A percentile compares a stretch with the other conserved stretches of the same genome.
These are phyloP conservation scores for Yamadazyma atlantica DNA, from an alignment of 1,139 yeast species.

Conservation along the genomic window DNA sequence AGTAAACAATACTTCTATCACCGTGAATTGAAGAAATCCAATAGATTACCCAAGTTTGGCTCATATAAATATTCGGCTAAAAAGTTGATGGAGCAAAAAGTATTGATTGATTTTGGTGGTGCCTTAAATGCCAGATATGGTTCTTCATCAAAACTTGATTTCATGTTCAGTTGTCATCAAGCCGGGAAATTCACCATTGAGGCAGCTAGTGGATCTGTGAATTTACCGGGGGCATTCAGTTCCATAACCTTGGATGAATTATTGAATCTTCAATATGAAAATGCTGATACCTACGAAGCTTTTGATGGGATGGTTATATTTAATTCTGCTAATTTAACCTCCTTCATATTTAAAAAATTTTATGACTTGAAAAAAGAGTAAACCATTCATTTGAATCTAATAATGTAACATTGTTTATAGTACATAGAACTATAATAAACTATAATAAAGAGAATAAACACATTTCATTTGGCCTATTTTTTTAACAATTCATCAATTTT, in stretches of 20 bases:
- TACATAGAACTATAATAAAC: slow-evolving; percentile 6
- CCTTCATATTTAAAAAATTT: slow-evolving; percentile 71
- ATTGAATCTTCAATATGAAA: slow-evolving; percentile 65
- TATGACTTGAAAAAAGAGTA: slow-evolving; percentile 46
- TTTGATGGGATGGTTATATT: slow-evolving; percentile 69
- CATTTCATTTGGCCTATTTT: slow-evolving; percentile 13
- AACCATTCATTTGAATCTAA: not conserved
- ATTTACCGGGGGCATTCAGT: slow-evolving; percentile 52
- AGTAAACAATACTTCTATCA: slow-evolving; percentile 80
- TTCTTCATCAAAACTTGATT: slow-evolving; percentile 63
- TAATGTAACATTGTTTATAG: slow-evolving; percentile 2
- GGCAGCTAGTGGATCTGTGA: slow-evolving; percentile 46
- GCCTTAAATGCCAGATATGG: slow-evolving; percentile 39
- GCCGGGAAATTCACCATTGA: slow-evolving; percentile 75
- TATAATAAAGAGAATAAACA: not conserved
- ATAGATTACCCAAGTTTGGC: slow-evolving; percentile 75
- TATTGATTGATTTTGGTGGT: slow-evolving; percentile 60
- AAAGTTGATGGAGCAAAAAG: slow-evolving; percentile 70
- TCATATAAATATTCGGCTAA: slow-evolving; percentile 81
- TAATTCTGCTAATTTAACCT: slow-evolving; percentile 63
- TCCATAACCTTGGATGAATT: slow-evolving; percentile 65
- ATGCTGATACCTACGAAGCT: slow-evolving; percentile 46
- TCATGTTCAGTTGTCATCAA: slow-evolving; percentile 75
- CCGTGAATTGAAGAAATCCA: slow-evolving; percentile 65
- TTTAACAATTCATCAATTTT: slow-evolving; percentile 41